These are phyloP conservation scores for Quercus wislizeni DNA, from an alignment of 306 rosid genomes.

Conservation along the genomic window DNA sequence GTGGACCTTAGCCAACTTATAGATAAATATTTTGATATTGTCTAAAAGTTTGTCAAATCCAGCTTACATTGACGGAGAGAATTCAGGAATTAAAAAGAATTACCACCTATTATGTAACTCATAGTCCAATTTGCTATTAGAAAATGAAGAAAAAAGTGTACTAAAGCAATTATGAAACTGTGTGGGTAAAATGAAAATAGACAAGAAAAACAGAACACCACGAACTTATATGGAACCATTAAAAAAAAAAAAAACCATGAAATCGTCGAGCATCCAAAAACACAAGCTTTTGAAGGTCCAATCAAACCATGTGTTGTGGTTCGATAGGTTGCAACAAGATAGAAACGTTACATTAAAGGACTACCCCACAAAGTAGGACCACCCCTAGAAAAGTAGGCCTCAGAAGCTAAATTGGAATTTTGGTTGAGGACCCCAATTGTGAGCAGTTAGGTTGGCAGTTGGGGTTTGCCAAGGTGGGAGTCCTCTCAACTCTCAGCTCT, in stretches of 20 bases:
- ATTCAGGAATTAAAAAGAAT: too few species aligned
- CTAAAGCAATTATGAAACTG: too few species aligned
- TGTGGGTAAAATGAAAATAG: too few species aligned
- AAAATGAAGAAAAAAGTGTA: too few species aligned
- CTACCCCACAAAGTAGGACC: neutral
- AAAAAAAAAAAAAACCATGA: neutral
- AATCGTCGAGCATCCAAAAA: neutral
- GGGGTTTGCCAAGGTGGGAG: constrained; percentile 11
- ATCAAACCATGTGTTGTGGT: neutral
- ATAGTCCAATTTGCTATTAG: too few species aligned
- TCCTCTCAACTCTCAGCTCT: constrained; percentile 7
- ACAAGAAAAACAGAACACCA: too few species aligned
- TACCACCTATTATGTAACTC: too few species aligned
- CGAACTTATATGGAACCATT: too few species aligned
- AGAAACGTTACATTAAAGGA: neutral
- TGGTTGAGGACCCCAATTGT: constrained; percentile 17
- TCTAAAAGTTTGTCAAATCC: too few species aligned
- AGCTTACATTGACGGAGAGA: too few species aligned
- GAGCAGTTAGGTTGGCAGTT: constrained; percentile 39
- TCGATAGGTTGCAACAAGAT: neutral
- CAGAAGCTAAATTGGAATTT: neutral
- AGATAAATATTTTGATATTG: too few species aligned
- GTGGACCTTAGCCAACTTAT: too few species aligned
- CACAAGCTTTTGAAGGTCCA: neutral
- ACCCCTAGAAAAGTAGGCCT: neutral